Conservation (phyloP, 352 stramenopile genomes). For the Thraustochytrium striatum region DNA sequence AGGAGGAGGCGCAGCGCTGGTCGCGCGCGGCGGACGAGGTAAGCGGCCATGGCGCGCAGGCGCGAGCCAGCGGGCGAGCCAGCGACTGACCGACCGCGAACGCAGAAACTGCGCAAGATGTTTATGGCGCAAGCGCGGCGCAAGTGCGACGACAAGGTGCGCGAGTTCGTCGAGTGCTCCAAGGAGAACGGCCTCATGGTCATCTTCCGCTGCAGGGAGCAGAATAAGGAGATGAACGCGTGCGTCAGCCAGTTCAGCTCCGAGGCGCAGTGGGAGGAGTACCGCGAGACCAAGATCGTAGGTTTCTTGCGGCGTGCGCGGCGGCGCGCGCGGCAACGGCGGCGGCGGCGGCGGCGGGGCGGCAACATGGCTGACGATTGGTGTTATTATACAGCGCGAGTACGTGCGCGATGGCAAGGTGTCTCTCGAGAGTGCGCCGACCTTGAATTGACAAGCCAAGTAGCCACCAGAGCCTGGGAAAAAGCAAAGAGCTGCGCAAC, state of each 20-base stretch:
- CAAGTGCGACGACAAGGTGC: conserved; percentile 61
- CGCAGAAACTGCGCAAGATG: conserved; percentile 18
- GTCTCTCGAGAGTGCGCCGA: background rate
- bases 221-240: conserved; percentile 63
- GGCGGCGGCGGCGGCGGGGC: too few species aligned
- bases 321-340: too few species aligned
- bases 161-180: conserved; percentile 64
- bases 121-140: conserved; percentile 18
- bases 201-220: conserved; percentile 62
- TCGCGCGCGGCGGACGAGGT: too few species aligned
- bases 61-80: too few species aligned
- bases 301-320: too few species aligned
- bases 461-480: background rate
- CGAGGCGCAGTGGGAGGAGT: conserved; percentile 62
- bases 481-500: background rate
- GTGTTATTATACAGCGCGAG: too few species aligned
- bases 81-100: background rate
- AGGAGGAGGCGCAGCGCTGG: too few species aligned
- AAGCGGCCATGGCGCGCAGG: too few species aligned
- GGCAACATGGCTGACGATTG: too few species aligned
- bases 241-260: conserved; percentile 67
- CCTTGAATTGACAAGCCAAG: background rate
- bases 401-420: background rate
- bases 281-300: conserved; percentile 57
- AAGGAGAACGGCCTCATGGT: conserved; percentile 64